Base-by-base conservation (phyloP, 768 basidiomycete genomes). In the Termitomyces sp. region DNA sequence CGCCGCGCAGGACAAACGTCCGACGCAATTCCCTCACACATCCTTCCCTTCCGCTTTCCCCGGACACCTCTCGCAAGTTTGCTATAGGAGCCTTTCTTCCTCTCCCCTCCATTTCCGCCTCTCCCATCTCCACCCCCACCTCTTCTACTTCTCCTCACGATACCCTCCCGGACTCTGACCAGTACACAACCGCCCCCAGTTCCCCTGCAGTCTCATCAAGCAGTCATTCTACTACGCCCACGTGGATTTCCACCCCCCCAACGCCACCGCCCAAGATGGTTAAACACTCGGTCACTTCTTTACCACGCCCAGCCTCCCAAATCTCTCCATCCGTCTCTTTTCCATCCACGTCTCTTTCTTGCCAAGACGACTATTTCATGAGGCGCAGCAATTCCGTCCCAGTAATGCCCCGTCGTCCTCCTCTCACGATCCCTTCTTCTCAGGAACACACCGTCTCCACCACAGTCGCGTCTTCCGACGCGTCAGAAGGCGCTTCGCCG, bases 241-340 rank as follows among this genome's bases (percentile, higher is more conserved):
- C 77, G 48, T 83, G 83, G 83, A 81, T 77, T 42, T 78, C 83
- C 14, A 82, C 79, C 10, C 83, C 82, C 27, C 82, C 83, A 27
- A 84, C 83, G 11, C 82, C 84, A 37, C 82, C 82, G 21, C 70
- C 75, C 51, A 75, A 73, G 62, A 63, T 69, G 58, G 57, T 73
- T 57, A 77, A 74, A 49, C 72, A 73, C 53, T 73, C 73, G 3
- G 68, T 72, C 50, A 70, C 72, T 50, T 68, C 68, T 54, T 63
- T 69, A 55, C 69, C 69, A 56, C 69, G 68, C 41, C 68, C 70
- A 53, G 62, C 66, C 37, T 66, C 73, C 14, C 61, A 70, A 29
- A 43, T 79, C 43, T 63, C 77, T 9, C 70, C 74, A 45, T 82
- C 82, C 29, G 70, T 77, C 60, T 80, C 80, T 56, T 81, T 78